Evolutionary conservation across 2,329 filamentous ascomycete species (phyloP).

Genomic region (Colletotrichum zoysiae): DNA sequence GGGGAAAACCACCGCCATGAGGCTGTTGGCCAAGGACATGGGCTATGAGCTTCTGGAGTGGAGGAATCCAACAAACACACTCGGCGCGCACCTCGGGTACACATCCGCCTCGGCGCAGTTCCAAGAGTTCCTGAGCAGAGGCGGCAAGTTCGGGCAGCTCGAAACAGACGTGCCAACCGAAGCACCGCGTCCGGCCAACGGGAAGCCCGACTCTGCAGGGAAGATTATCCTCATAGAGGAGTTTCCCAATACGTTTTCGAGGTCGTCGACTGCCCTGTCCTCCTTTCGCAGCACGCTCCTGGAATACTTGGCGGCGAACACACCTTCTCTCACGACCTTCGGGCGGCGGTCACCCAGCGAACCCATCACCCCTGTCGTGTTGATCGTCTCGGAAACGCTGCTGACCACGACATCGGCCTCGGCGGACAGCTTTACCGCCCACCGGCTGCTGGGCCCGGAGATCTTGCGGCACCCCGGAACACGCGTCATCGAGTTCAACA

Average conservation of each 20-base stretch:
- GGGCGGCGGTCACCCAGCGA: constrained; percentile 57
- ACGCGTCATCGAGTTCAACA: constrained; percentile 90
- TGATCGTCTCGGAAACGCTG: constrained; percentile 92
- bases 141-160: constrained; percentile 83
- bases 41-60: constrained; percentile 86
- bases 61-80: constrained; percentile 81
- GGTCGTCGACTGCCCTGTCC: constrained; percentile 72
- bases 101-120: constrained; percentile 84
- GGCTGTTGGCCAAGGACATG: constrained; percentile 82
- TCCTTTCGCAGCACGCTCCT: constrained; percentile 82
- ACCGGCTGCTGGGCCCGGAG: constrained; percentile 88
- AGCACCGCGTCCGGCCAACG: constrained; percentile 24
- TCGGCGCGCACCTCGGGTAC: constrained; percentile 70
- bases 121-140: constrained; percentile 88
- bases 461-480: constrained; percentile 85
- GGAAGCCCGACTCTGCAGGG: constrained; percentile 48
- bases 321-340: constrained; percentile 66
- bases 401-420: constrained; percentile 87
- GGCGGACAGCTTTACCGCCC: constrained; percentile 92
- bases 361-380: constrained; percentile 78
- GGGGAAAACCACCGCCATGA: constrained; percentile 91
- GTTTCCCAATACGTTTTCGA: constrained; percentile 81
- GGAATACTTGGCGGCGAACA: constrained; percentile 78
- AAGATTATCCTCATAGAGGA: constrained; percentile 83
- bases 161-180: constrained; percentile 54